Conservation (phyloP, 441 rosid species). For the Syzygium malaccense region DNA sequence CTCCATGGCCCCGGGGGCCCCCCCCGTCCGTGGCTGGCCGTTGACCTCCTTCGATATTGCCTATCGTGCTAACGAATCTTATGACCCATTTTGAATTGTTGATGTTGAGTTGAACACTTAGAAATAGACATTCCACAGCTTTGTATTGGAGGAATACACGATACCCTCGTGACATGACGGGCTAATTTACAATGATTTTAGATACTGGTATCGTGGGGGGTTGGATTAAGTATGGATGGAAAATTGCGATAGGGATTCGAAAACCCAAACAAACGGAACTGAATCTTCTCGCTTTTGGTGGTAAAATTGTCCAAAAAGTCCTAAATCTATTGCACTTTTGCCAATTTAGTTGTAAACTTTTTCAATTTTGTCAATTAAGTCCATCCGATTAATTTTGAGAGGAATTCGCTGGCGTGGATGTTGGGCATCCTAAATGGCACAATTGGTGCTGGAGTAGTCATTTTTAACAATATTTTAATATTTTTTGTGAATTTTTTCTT, state of each 20-base stretch:
- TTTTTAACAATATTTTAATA: too few relatives aligned
- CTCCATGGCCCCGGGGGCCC: background rate
- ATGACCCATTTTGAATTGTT: background rate
- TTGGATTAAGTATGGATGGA: background rate
- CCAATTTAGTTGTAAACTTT: too few relatives aligned
- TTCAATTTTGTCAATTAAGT: too few relatives aligned
- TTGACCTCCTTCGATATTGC: background rate
- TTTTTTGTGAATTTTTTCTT: too few relatives aligned
- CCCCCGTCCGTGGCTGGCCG: background rate
- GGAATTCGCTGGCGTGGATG: too few relatives aligned
- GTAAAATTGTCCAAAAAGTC: too few relatives aligned
- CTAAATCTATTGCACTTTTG: too few relatives aligned
- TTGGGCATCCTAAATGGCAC: too few relatives aligned
- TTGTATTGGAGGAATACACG: background rate
- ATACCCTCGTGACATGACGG: background rate
- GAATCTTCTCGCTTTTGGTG: background rate
- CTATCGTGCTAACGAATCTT: background rate
- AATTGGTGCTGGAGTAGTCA: too few relatives aligned
- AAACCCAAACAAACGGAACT: fast-evolving
- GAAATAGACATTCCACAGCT: background rate
- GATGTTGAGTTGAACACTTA: background rate
- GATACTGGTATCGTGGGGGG: background rate
- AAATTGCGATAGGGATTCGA: background rate
- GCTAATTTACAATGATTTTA: fast-evolving
- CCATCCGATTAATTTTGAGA: too few relatives aligned